Evolutionary conservation across 139 green algal species (phyloP).

Genomic region (Astrephomene gubernaculifera): DNA sequence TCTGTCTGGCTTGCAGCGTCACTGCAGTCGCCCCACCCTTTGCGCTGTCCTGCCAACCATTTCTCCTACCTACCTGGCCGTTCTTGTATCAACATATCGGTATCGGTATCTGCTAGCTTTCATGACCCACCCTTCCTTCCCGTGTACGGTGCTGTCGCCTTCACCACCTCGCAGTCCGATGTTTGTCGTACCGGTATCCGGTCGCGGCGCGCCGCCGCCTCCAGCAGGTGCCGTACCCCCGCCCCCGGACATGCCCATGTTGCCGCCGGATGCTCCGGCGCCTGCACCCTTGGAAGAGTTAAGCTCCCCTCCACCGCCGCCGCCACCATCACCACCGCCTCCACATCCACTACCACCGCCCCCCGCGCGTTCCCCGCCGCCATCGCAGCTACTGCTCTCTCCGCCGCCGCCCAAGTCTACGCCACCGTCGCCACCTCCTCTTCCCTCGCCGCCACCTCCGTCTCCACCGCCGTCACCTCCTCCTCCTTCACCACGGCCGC

Average conservation of each 20-base stretch:
- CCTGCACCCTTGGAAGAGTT: not conserved
- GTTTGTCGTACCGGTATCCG: conserved; percentile 4
- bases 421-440: not conserved
- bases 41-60: not conserved
- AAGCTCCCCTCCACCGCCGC: not conserved
- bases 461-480: not conserved
- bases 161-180: not conserved
- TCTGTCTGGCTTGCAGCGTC: not conserved
- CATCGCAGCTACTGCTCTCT: not conserved
- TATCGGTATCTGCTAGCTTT: no score
- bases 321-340: not conserved
- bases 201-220: not conserved
- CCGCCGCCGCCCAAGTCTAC: not conserved
- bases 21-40: not conserved
- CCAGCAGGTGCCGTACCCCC: not conserved
- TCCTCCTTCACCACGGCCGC: not conserved
- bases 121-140: not conserved
- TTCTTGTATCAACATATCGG: no score
- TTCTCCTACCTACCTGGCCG: not conserved
- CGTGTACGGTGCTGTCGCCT: not conserved
- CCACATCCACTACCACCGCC: not conserved
- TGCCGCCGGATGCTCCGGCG: conserved; percentile 13
- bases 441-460: not conserved
- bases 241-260: conserved; percentile 1
- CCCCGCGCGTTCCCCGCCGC: not conserved